A percentile compares a stretch with the other conserved stretches of the same genome.
These are phyloP conservation scores for Tolypocladium ovalisporum DNA, from an alignment of 2,329 filamentous ascomycete genomes.

Conservation along the genomic window DNA sequence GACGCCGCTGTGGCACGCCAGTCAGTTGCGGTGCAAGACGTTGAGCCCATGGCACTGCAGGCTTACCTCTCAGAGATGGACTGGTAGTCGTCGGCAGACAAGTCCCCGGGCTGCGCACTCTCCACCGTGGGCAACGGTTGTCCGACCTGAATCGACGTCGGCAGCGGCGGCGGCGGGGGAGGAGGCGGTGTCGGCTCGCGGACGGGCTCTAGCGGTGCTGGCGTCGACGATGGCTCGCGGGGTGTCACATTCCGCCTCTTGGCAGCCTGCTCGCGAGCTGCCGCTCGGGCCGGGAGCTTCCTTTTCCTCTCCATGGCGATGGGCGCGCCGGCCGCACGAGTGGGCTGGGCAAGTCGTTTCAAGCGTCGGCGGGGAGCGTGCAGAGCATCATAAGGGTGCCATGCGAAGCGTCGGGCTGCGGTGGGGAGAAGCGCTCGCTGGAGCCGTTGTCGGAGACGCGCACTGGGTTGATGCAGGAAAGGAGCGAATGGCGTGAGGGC, in stretches of 20 bases:
- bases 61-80: constrained; percentile 59
- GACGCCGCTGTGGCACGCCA: constrained; percentile 46
- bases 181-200: constrained; percentile 19
- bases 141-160: constrained; percentile 51
- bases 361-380: background rate
- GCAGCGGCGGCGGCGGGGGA: constrained; percentile 35
- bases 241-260: constrained; percentile 51
- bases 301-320: constrained; percentile 51
- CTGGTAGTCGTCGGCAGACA: constrained; percentile 59
- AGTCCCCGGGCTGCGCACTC: constrained; percentile 51
- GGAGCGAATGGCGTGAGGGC: background rate
- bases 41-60: background rate
- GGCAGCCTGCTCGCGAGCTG: constrained; percentile 47
- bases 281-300: constrained; percentile 52
- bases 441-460: background rate
- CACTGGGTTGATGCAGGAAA: background rate
- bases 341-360: background rate
- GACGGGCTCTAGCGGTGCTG: constrained; percentile 24
- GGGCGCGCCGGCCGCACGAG: constrained; percentile 1
- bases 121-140: constrained; percentile 63
- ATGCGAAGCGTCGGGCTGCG: constrained; percentile 9
- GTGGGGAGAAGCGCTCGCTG: constrained; percentile 1
- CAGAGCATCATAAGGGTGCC: constrained; percentile 19
- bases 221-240: constrained; percentile 39
- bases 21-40: constrained; percentile 8